A percentile compares a stretch with the other conserved stretches of the same genome.
phyloP scores from a whole-genome alignment of 805 yeast species.

The Brettanomyces naardenensis region DNA sequence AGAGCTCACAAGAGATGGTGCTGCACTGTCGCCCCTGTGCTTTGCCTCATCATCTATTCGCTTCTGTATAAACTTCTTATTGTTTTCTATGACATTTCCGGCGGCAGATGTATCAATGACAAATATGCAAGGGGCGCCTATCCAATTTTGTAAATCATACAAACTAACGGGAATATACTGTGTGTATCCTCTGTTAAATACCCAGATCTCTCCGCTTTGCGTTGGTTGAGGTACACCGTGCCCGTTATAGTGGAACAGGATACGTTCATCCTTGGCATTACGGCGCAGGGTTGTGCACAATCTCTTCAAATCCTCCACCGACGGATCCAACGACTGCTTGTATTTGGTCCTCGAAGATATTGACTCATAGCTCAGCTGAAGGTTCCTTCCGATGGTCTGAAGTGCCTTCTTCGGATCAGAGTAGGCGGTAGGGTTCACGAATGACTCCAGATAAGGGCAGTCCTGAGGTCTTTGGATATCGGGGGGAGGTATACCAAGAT shows the following conservation, averaged over 20 bases:
- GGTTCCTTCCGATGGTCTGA: conserved; percentile 80
- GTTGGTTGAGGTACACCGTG: conserved; percentile 99
- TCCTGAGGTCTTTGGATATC: conserved; percentile 91
- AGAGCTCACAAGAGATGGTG: conserved; percentile 57
- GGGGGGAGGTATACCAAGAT: conserved; percentile 95
- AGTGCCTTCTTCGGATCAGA: conserved; percentile 86
- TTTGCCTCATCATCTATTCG: conserved; percentile 81
- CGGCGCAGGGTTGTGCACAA: conserved; percentile 84
- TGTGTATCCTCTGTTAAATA: conserved; percentile 92
- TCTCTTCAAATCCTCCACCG: conserved; percentile 90
- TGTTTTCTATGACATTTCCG: conserved; percentile 85
- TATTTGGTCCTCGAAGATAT: conserved; percentile 80
- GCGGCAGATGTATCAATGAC: conserved; percentile 94
- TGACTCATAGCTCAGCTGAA: conserved; percentile 86
- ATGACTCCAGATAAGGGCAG: conserved; percentile 84
- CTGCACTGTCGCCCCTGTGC: conserved; percentile 37
- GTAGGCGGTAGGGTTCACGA: conserved; percentile 81
- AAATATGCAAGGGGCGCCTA: conserved; percentile 94
- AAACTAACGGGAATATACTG: conserved; percentile 94
- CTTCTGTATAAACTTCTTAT: conserved; percentile 82
- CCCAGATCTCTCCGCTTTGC: conserved; percentile 95
- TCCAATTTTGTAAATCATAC: conserved; percentile 94
- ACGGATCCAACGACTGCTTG: conserved; percentile 88
- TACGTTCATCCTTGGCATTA: conserved; percentile 88
- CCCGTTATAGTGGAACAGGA: conserved; percentile 91